Evolutionary conservation across 2,329 filamentous ascomycete genomes (phyloP).

Genomic region (Colletotrichum cuscutae): DNA sequence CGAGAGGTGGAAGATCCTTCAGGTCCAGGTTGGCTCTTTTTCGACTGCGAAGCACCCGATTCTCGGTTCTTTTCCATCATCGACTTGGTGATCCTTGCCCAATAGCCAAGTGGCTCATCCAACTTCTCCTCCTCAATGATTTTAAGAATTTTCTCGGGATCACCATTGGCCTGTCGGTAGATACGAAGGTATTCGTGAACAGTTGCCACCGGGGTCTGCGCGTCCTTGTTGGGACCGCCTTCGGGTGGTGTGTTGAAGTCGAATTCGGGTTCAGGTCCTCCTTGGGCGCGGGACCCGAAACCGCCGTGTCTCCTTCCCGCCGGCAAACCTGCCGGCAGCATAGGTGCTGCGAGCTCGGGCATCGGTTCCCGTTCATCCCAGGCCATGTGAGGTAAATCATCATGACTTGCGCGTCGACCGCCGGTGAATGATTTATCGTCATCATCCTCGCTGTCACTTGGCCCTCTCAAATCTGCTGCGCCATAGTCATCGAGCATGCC

Average conservation of each 20-base stretch:
- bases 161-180: conserved; percentile 68
- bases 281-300: conserved; percentile 4
- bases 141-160: conserved; percentile 66
- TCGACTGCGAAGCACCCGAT: conserved; percentile 1
- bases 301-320: background rate
- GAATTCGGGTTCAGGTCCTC: conserved; percentile 1
- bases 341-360: background rate
- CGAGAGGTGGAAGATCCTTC: conserved; percentile 8
- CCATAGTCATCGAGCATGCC: conserved; percentile 1
- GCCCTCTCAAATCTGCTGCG: background rate
- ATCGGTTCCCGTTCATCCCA: conserved; percentile 21
- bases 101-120: conserved; percentile 67
- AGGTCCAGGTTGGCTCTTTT: background rate
- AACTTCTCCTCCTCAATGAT: conserved; percentile 71
- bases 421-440: conserved; percentile 13
- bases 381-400: conserved; percentile 6
- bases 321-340: background rate
- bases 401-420: background rate
- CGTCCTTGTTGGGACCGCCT: background rate
- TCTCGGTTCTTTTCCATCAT: conserved; percentile 37
- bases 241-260: conserved; percentile 25
- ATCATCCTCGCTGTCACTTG: conserved; percentile 23
- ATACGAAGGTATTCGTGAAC: conserved; percentile 62
- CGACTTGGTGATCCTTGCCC: conserved; percentile 62
- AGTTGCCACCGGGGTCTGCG: conserved; percentile 36